phyloP scores from a whole-genome alignment of 768 basidiomycete species.

The Pholiota microspora region DNA sequence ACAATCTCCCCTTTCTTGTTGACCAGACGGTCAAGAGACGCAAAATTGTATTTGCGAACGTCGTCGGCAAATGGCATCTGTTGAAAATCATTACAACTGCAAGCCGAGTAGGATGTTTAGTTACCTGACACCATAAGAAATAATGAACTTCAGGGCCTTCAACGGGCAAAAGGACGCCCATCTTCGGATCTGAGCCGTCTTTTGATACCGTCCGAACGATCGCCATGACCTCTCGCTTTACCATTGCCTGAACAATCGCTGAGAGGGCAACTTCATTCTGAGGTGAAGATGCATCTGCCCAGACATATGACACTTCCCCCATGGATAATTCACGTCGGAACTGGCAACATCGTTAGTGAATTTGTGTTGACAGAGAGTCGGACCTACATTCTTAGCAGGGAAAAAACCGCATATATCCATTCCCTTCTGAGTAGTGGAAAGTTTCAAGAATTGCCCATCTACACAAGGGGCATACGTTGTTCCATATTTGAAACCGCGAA shows the following conservation, averaged over 20 bases:
- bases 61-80: conserved; percentile 98
- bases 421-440: conserved; percentile 79
- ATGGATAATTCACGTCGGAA: conserved; percentile 81
- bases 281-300: conserved; percentile 65
- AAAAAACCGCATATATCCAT: conserved; percentile 91
- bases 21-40: conserved; percentile 70
- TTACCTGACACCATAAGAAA: conserved; percentile 80
- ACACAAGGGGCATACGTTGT: conserved; percentile 85
- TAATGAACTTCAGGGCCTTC: conserved; percentile 71
- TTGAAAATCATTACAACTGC: neutral
- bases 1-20: conserved; percentile 75
- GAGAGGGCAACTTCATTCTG: conserved; percentile 83
- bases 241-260: conserved; percentile 84
- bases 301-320: conserved; percentile 85
- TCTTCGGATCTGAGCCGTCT: conserved; percentile 77
- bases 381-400: conserved; percentile 29
- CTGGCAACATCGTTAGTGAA: conserved; percentile 34
- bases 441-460: conserved; percentile 75
- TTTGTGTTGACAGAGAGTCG: too few relatives aligned
- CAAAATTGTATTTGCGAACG: conserved; percentile 82
- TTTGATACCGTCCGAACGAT: conserved; percentile 81
- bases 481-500: conserved; percentile 87
- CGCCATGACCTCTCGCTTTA: conserved; percentile 60
- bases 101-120: conserved; percentile 10
- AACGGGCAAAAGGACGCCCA: conserved; percentile 73